Conservation (phyloP, 176 grass and related monocot species). For the Aegilops tauschii region DNA sequence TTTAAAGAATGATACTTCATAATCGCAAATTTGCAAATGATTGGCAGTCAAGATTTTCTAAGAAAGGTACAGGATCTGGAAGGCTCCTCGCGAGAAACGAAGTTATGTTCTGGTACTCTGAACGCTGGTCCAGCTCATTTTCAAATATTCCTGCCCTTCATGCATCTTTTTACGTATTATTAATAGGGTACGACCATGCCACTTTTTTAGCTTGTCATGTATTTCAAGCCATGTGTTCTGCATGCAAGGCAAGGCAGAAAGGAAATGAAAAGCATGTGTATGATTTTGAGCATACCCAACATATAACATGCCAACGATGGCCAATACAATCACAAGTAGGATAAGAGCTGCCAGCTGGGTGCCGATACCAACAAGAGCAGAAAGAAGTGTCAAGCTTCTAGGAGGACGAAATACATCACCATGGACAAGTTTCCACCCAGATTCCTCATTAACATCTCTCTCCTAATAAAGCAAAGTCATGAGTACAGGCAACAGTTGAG, state of each 20-base stretch:
- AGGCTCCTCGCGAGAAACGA: neutral
- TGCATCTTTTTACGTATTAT: neutral
- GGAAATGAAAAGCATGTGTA: neutral
- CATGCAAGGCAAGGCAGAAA: constrained; percentile 6
- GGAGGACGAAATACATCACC: constrained; percentile 95
- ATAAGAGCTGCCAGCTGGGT: constrained; percentile 85
- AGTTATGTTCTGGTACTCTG: neutral
- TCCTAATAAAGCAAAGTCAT: constrained; percentile 50
- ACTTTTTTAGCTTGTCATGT: neutral
- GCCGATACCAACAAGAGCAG: constrained; percentile 92
- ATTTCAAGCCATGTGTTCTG: constrained; percentile 1
- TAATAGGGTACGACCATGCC: neutral
- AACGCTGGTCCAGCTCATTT: neutral
- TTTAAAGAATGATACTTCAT: neutral
- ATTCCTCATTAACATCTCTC: constrained; percentile 96
- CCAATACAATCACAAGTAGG: constrained; percentile 89
- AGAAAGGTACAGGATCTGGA: neutral
- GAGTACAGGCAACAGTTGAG: constrained; percentile 8
- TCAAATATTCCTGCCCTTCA: neutral
- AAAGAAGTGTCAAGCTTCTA: constrained; percentile 67
- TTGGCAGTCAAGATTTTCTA: neutral
- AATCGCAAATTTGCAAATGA: constrained; percentile 6
- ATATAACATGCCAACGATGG: constrained; percentile 95
- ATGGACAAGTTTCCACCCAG: constrained; percentile 97
- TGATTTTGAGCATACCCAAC: constrained; percentile 63